Conservation (phyloP, 768 basidiomycete species). For the Scleroderma bovista region DNA sequence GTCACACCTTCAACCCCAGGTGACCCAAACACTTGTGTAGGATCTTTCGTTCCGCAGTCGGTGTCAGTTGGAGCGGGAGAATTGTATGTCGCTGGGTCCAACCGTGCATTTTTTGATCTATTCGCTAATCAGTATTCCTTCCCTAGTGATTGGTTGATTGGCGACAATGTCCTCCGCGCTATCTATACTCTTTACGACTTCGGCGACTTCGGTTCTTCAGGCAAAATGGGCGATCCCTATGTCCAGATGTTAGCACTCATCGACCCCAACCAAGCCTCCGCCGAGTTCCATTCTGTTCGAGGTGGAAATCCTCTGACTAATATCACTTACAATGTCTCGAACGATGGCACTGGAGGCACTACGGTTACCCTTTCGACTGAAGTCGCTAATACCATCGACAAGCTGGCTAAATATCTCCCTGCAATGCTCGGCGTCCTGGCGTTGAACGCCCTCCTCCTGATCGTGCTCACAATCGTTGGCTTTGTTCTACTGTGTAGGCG, state of each 20-base stretch:
- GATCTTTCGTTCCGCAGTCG: conserved; percentile 67
- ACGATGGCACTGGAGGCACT: conserved; percentile 39
- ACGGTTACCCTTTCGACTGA: conserved; percentile 53
- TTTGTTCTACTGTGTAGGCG: conserved; percentile 50
- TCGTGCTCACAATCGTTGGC: conserved; percentile 51
- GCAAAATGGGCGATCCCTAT: conserved; percentile 70
- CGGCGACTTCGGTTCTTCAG: conserved; percentile 65
- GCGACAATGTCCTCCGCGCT: conserved; percentile 79
- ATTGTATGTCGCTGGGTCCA: conserved; percentile 46
- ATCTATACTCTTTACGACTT: conserved; percentile 82
- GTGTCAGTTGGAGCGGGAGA: conserved; percentile 55
- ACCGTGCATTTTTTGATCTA: neutral
- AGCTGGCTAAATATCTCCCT: conserved; percentile 61
- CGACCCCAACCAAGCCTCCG: conserved; percentile 63
- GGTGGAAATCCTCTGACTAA: conserved; percentile 60
- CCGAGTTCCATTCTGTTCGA: conserved; percentile 61
- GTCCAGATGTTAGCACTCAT: conserved; percentile 68
- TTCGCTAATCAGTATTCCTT: conserved; percentile 6
- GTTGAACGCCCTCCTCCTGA: conserved; percentile 67
- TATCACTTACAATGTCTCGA: conserved; percentile 57
- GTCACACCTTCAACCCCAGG: conserved; percentile 45
- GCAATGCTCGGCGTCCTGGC: conserved; percentile 72
- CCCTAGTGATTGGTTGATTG: conserved; percentile 73
- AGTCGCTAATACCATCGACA: conserved; percentile 52
- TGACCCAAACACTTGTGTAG: conserved; percentile 53